Conservation (phyloP, 108 stramenopile genomes). For the Conticribra weissflogii region DNA sequence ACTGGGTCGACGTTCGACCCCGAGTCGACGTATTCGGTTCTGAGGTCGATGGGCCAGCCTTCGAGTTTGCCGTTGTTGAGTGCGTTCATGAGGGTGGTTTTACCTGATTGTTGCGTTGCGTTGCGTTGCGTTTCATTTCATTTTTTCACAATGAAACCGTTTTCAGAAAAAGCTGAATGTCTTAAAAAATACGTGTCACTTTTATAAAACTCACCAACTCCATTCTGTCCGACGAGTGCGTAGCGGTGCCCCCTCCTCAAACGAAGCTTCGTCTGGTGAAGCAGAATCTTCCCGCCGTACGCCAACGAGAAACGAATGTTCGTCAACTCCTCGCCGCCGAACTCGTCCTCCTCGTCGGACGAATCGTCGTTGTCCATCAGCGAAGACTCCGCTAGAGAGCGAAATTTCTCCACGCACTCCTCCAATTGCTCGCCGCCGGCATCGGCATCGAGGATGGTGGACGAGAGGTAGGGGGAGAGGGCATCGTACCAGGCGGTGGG, state of each 20-base stretch:
- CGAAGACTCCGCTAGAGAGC: slow-evolving; percentile 52
- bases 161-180: too few species aligned
- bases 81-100: slow-evolving; percentile 97
- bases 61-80: slow-evolving; percentile 97
- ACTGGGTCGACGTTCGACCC: slow-evolving; percentile 92
- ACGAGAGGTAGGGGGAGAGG: slow-evolving; percentile 69
- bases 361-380: slow-evolving; percentile 63
- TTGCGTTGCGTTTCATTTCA: too few species aligned
- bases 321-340: slow-evolving; percentile 88
- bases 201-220: too few species aligned
- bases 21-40: slow-evolving; percentile 95
- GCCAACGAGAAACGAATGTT: slow-evolving; percentile 94
- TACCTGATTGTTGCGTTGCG: too few species aligned
- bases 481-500: slow-evolving; percentile 59
- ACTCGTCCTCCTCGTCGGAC: slow-evolving; percentile 90
- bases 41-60: slow-evolving; percentile 91
- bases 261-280: slow-evolving; percentile 93
- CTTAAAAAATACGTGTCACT: too few species aligned
- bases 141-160: too few species aligned
- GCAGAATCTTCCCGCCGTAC: slow-evolving; percentile 97
- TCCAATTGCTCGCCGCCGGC: background rate
- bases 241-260: slow-evolving; percentile 96
- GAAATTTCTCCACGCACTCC: slow-evolving; percentile 58
- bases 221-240: slow-evolving; percentile 96
- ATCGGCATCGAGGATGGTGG: background rate